phyloP scores from a whole-genome alignment of 2,329 filamentous ascomycete genomes.

The Geosmithia morbida region DNA sequence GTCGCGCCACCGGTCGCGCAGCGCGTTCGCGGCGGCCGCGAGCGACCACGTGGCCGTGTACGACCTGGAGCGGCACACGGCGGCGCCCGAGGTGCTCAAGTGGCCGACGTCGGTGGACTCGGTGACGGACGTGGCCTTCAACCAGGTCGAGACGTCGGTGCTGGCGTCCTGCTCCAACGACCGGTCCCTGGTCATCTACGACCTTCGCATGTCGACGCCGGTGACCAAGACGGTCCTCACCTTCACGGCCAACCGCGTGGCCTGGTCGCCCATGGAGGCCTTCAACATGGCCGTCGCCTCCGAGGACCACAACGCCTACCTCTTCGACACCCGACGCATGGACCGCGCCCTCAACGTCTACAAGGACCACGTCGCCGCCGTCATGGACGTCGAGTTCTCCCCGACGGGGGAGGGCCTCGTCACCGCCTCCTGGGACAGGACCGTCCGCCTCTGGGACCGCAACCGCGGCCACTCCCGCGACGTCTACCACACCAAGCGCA shows the following conservation, averaged over 20 bases:
- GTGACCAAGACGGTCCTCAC: slow-evolving; percentile 69
- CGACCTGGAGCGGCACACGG: slow-evolving; percentile 68
- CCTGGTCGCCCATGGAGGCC: slow-evolving; percentile 94
- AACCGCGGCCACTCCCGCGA: slow-evolving; percentile 75
- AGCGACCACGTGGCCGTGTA: slow-evolving; percentile 67
- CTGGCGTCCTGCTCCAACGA: slow-evolving; percentile 77
- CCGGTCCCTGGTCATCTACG: slow-evolving; percentile 78
- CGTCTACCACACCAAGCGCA: slow-evolving; percentile 93
- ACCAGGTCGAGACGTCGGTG: slow-evolving; percentile 85
- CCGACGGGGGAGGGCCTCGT: slow-evolving; percentile 92
- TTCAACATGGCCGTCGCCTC: slow-evolving; percentile 90
- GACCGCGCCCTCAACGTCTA: slow-evolving; percentile 77
- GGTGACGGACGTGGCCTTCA: slow-evolving; percentile 78
- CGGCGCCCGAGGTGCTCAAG: slow-evolving; percentile 65
- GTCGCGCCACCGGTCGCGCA: slow-evolving; percentile 65
- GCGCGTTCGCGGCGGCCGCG: slow-evolving; percentile 68
- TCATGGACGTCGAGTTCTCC: slow-evolving; percentile 93
- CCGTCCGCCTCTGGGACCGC: slow-evolving; percentile 72
- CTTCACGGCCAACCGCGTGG: slow-evolving; percentile 69
- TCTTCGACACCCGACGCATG: slow-evolving; percentile 92
- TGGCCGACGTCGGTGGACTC: slow-evolving; percentile 89
- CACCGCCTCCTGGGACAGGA: slow-evolving; percentile 73
- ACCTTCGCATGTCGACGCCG: slow-evolving; percentile 74
- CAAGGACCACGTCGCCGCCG: slow-evolving; percentile 77
- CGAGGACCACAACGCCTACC: slow-evolving; percentile 78